These are phyloP conservation scores for Lasiodiplodia gonubiensis DNA, from an alignment of 2,329 filamentous ascomycete genomes.

Conservation along the genomic window DNA sequence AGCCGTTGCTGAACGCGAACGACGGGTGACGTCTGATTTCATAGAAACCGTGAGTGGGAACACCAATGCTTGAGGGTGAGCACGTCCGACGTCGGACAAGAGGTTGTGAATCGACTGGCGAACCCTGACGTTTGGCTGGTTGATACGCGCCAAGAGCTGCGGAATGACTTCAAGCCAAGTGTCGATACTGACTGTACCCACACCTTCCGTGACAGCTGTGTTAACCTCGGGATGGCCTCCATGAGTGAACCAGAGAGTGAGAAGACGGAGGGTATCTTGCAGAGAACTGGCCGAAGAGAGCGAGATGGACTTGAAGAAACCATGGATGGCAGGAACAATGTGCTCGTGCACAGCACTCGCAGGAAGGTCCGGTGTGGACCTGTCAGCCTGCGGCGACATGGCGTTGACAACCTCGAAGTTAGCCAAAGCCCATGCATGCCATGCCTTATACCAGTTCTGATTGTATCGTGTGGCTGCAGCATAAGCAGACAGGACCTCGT, in stretches of 20 bases:
- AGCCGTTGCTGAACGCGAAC: conserved; percentile 84
- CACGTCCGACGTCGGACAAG: conserved; percentile 88
- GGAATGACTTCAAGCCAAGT: conserved; percentile 99
- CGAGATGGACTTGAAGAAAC: conserved; percentile 97
- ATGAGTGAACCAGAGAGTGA: conserved; percentile 96
- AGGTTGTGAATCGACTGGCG: conserved; percentile 91
- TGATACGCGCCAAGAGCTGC: conserved; percentile 95
- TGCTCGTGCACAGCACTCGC: conserved; percentile 78
- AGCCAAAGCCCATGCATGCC: conserved; percentile 97
- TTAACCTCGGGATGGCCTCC: conserved; percentile 90
- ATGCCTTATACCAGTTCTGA: conserved; percentile 96
- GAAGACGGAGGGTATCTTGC: conserved; percentile 88
- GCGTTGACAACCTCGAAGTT: conserved; percentile 98
- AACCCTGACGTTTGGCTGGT: conserved; percentile 88
- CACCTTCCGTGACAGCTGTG: conserved; percentile 84
- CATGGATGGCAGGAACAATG: conserved; percentile 90
- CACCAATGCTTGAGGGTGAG: conserved; percentile 93
- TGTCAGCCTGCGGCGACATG: conserved; percentile 69
- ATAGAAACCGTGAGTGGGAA: conserved; percentile 97
- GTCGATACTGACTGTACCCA: conserved; percentile 89
- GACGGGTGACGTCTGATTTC: conserved; percentile 87
- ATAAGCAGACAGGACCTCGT: conserved; percentile 90
- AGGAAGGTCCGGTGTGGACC: conserved; percentile 63
- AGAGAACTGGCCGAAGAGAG: conserved; percentile 90
- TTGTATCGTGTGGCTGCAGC: conserved; percentile 92